phyloP scores from a whole-genome alignment of 305 asterid genomes.

The Plantago coronopus region DNA sequence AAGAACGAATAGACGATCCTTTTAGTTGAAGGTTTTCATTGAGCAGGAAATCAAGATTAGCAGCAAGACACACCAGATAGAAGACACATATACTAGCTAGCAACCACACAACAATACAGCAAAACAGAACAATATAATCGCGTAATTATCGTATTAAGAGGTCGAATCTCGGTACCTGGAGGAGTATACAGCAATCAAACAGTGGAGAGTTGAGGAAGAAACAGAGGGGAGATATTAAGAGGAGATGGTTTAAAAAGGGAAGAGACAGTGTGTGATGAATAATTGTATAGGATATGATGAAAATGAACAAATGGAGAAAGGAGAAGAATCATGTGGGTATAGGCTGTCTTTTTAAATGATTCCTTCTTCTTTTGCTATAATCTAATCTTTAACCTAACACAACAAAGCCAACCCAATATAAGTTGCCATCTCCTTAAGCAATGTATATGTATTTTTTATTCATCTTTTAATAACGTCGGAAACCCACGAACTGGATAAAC shows the following conservation, averaged over 20 bases:
- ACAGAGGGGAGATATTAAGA: constrained; percentile 15
- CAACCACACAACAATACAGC: background rate
- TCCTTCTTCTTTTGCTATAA: constrained; percentile 23
- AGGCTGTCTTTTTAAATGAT: constrained; percentile 43
- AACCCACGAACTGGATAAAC: no score
- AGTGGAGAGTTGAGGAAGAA: background rate
- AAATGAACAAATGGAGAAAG: background rate
- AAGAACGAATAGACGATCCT: background rate
- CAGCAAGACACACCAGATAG: background rate
- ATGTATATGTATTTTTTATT: constrained; percentile 24
- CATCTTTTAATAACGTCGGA: no score
- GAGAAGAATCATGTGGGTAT: constrained; percentile 33
- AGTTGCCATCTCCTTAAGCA: constrained; percentile 43
- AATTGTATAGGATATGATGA: no score
- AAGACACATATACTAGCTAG: background rate
- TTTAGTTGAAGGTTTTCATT: background rate
- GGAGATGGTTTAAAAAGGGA: constrained; percentile 9
- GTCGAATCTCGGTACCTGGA: no score
- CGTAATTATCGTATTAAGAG: no score
- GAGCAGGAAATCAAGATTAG: background rate
- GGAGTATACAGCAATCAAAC: no score
- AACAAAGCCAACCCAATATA: constrained; percentile 29
- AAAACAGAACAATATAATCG: background rate
- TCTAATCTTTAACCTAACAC: background rate
- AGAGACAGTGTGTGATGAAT: constrained; percentile 18